Evolutionary conservation across 1,284 basidiomycete species (phyloP), one percentile per base, ranked within the genome.

Genomic region (Malassezia pachydermatis): DNA sequence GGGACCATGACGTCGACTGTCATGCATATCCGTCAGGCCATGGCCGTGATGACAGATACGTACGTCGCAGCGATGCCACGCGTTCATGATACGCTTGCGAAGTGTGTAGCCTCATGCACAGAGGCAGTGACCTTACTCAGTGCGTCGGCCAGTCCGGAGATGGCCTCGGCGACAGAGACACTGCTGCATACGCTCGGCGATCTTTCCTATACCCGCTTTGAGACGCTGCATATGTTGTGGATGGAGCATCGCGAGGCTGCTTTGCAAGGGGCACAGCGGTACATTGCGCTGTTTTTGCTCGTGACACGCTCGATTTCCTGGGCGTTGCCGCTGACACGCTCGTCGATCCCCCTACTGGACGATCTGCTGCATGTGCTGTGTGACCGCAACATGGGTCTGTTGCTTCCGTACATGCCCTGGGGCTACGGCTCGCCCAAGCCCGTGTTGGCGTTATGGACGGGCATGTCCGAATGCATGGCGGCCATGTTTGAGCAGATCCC

Each of bases 281-380:
- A 41, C 19, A 32, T 52, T 2, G 17, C 24, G 14, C 35, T 40
- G 11, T 52, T 40, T n/a, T 6, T 32, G 10, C 37, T 37, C 3
- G 44, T 27, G 7, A 24, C 42, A 13, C 33, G 29, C 19, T 34
- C 35, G 10, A n/a, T 51, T 1, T 24, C 41, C 11, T 33, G 29
- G 34, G 10, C 27, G 2, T 22, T 46, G 29, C 43, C 43, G 23
- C 48, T 61, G 8, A 67, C 68, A 2, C 59, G 60, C 19, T 63
- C 59, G 55, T 59, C 63, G 41, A 57, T 71, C 11, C 48, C 57
- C 34, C 55, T 62, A 23, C 61, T 68, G 23, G 62, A 64, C 28
- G 65, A 71, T 44, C 54, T 70, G 16, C 49, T 69, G 51, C 60
- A 63, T 30, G 63, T 65, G 14, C 56, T 71, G 17, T 67, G 64